Percentiles rank a stretch among this genome's conserved stretches.
These are phyloP conservation scores for Xylaria sp. DNA, from an alignment of 2,329 filamentous ascomycete genomes.

Conservation along the genomic window DNA sequence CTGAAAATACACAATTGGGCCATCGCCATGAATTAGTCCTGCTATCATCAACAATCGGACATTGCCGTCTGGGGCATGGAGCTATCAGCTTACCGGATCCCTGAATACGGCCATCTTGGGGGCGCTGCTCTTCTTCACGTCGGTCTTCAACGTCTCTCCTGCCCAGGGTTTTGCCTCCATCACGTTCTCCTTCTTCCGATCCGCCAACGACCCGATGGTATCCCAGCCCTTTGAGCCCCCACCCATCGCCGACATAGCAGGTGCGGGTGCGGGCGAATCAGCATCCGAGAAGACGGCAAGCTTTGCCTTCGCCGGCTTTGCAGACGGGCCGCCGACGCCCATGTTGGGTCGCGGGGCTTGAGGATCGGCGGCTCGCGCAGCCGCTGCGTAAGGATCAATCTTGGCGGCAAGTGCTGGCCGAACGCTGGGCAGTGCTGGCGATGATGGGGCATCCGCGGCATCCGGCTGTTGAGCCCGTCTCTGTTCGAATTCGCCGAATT, in stretches of 20 bases:
- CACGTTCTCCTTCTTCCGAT: constrained; percentile 92
- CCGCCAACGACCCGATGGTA: constrained; percentile 80
- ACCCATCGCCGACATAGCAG: constrained; percentile 56
- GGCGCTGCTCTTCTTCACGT: constrained; percentile 75
- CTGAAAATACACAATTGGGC: constrained; percentile 52
- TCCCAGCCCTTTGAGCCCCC: constrained; percentile 79
- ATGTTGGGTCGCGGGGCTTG: constrained; percentile 62
- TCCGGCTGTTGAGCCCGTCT: constrained; percentile 69
- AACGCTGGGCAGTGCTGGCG: constrained; percentile 82
- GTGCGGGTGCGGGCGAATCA: constrained; percentile 61
- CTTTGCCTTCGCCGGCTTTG: constrained; percentile 75
- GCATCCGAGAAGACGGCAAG: constrained; percentile 89
- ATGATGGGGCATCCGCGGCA: constrained; percentile 69
- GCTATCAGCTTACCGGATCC: constrained; percentile 78
- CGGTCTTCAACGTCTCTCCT: constrained; percentile 86
- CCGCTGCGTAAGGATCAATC: constrained; percentile 74
- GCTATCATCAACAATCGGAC: constrained; percentile 80
- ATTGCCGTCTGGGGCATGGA: constrained; percentile 42
- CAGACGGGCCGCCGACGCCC: constrained; percentile 51
- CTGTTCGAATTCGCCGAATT: constrained; percentile 89
- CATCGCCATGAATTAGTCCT: constrained; percentile 83
- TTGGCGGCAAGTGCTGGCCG: constrained; percentile 85
- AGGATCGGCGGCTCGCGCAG: constrained; percentile 58
- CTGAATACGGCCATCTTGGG: constrained; percentile 92
- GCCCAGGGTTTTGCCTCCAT: constrained; percentile 87